Percentiles rank a stretch among this genome's conserved stretches.
These are phyloP conservation scores for Apiospora phragmitis DNA, from an alignment of 2,329 filamentous ascomycete genomes.

Conservation along the genomic window DNA sequence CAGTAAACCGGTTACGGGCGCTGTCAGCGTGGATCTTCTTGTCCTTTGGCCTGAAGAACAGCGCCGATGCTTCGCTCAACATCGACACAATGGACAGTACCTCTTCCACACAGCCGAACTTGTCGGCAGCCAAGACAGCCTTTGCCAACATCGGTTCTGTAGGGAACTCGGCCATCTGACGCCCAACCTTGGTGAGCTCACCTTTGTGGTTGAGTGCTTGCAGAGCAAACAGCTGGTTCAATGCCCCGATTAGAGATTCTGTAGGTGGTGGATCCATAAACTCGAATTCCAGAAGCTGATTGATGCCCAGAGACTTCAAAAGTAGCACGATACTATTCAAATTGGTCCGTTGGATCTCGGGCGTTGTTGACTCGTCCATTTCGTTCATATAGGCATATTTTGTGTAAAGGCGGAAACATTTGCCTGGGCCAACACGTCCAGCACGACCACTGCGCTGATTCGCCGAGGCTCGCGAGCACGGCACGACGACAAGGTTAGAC, in stretches of 20 bases:
- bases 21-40: constrained; percentile 96
- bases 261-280: constrained; percentile 94
- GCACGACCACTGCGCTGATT: constrained; percentile 93
- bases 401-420: constrained; percentile 91
- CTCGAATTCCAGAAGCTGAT: constrained; percentile 90
- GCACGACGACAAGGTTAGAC: constrained; percentile 87
- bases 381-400: constrained; percentile 95
- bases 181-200: constrained; percentile 84
- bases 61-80: constrained; percentile 81
- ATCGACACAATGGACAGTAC: constrained; percentile 92
- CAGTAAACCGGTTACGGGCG: constrained; percentile 82
- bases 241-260: constrained; percentile 81
- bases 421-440: constrained; percentile 87
- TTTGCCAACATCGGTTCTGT: constrained; percentile 91
- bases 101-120: constrained; percentile 91
- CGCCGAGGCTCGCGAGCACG: constrained; percentile 87
- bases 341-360: constrained; percentile 90
- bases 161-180: constrained; percentile 94
- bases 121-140: constrained; percentile 82
- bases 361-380: constrained; percentile 86
- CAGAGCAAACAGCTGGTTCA: constrained; percentile 90
- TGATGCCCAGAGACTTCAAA: constrained; percentile 87
- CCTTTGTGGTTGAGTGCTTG: constrained; percentile 87
- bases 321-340: constrained; percentile 81
- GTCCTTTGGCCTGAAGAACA: constrained; percentile 95